Evolutionary conservation across 1,284 basidiomycete genomes (phyloP), one percentile per base, ranked within the genome.

Genomic region (Sporisorium sorghi): DNA sequence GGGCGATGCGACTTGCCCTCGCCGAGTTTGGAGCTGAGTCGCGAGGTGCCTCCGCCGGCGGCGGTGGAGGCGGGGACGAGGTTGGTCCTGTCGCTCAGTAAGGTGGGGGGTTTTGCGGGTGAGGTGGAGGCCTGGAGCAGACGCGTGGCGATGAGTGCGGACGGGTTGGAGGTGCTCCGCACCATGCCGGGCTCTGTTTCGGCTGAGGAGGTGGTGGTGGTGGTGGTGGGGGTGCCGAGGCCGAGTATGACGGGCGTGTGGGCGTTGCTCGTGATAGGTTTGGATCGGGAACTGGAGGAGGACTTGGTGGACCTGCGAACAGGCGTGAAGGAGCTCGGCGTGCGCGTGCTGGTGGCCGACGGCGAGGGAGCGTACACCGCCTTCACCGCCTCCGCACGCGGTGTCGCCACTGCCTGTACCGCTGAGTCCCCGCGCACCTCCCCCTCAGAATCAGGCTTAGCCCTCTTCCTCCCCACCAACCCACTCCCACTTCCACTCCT

Each of bases 121-220:
- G 63, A 46, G 2, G 44, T 10, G n/a, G n/a, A n/a, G n/a, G 40
- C 17, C 0, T 39, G 26, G 3, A 26, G 39, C 8, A 74, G 42
- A 2, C 72, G 44, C 1, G 57, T 52, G 0, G 58, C 61, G 57
- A 75, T 71, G 4, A 75, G 51, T 14, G 63, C 63, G 30, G 59
- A 66, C 0, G 72, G 72, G 50, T 74, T 74, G 2, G 67, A 70
- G 6, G 72, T 66, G 53, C 39, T 51, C 1, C 73, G 52, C 7
- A 35, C 39, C 63, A 75, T 71, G 8, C 58, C 67, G 0, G 32
- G 58, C n/a, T 37, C 39, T 15, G 42, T 5, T 17, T 12, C 44
- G 8, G 23, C 30, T 26, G 35, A n/a, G n/a, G n/a, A n/a, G n/a
- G n/a, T n/a, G n/a, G n/a, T 12, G 24, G 28, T 14, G 28, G 46